Evolutionary conservation across 805 yeast species (phyloP).

Genomic region (Wickerhamomyces bisporus): DNA sequence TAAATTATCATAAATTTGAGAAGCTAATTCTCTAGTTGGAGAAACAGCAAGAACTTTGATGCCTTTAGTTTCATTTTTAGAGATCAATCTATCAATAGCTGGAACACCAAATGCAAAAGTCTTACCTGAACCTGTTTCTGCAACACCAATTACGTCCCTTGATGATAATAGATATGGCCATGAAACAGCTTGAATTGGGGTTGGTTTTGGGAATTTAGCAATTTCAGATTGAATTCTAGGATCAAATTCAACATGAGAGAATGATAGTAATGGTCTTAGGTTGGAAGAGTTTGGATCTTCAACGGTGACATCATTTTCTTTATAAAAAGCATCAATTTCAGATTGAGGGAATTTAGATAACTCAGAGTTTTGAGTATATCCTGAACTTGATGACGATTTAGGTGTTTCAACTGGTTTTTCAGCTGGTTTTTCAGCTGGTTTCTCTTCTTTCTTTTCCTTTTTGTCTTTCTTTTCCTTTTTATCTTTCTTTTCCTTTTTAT

Average conservation of each 20-base stretch:
- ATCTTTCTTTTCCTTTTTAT: constrained; percentile 18
- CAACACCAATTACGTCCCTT: constrained; percentile 91
- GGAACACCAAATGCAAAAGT: constrained; percentile 98
- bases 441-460: constrained; percentile 27
- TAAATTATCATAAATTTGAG: constrained; percentile 86
- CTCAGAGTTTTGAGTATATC: constrained; percentile 35
- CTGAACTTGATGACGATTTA: constrained; percentile 2
- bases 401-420: constrained; percentile 18
- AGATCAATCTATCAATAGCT: constrained; percentile 68
- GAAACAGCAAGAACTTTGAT: constrained; percentile 80
- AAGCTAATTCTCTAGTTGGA: constrained; percentile 96
- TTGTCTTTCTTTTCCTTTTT: constrained; percentile 23
- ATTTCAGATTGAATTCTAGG: constrained; percentile 54
- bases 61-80: constrained; percentile 32
- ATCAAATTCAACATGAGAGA: constrained; percentile 55
- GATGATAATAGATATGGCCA: constrained; percentile 87
- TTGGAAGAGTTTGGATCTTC: constrained; percentile 57
- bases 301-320: constrained; percentile 70
- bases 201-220: constrained; percentile 77
- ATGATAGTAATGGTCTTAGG: constrained; percentile 65
- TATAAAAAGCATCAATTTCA: constrained; percentile 57
- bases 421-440: constrained; percentile 21
- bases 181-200: constrained; percentile 91
- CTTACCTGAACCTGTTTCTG: constrained; percentile 98
- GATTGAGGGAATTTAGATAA: constrained; percentile 40